Conservation (phyloP, 495 filamentous ascomycete genomes). For the Cryomyces minteri region DNA sequence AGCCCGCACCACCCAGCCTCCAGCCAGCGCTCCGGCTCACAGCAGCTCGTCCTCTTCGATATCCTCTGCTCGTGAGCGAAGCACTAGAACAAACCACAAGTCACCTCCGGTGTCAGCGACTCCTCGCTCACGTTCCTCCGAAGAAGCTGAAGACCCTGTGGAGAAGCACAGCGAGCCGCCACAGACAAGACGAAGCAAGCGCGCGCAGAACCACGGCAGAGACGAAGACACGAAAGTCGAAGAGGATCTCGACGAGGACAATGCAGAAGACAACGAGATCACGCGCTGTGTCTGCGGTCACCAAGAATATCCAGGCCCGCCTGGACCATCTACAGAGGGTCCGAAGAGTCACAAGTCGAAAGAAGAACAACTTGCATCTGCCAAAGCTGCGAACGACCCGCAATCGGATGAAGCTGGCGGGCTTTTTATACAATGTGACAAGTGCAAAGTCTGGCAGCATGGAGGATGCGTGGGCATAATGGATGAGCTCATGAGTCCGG, state of each 20-base stretch:
- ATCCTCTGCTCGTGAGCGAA: constrained; percentile 47
- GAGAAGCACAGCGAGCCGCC: constrained; percentile 26
- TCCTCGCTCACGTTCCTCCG: constrained; percentile 54
- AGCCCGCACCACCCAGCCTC: constrained; percentile 65
- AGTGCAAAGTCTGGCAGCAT: constrained; percentile 97
- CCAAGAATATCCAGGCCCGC: constrained; percentile 86
- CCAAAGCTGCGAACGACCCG: constrained; percentile 26
- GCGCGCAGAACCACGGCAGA: constrained; percentile 42
- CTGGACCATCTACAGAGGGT: constrained; percentile 58
- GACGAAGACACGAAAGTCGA: constrained; percentile 33
- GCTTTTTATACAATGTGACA: constrained; percentile 95
- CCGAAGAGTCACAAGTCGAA: constrained; percentile 14
- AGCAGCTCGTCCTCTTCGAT: constrained; percentile 59
- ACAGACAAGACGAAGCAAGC: constrained; percentile 55
- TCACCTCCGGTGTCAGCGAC: constrained; percentile 58
- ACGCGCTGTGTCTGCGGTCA: constrained; percentile 90
- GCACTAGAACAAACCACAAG: constrained; percentile 52
- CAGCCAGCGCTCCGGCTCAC: constrained; percentile 45
- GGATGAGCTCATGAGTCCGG: constrained; percentile 76
- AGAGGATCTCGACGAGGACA: constrained; percentile 38
- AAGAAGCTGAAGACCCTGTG: constrained; percentile 56
- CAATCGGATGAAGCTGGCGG: constrained; percentile 75
- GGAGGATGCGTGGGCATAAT: constrained; percentile 96
- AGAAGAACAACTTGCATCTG: constrained; percentile 4
- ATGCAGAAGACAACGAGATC: constrained; percentile 64